Evolutionary conservation across 2,329 filamentous ascomycete species (phyloP).

Genomic region (Coniochaeta pulveracea): DNA sequence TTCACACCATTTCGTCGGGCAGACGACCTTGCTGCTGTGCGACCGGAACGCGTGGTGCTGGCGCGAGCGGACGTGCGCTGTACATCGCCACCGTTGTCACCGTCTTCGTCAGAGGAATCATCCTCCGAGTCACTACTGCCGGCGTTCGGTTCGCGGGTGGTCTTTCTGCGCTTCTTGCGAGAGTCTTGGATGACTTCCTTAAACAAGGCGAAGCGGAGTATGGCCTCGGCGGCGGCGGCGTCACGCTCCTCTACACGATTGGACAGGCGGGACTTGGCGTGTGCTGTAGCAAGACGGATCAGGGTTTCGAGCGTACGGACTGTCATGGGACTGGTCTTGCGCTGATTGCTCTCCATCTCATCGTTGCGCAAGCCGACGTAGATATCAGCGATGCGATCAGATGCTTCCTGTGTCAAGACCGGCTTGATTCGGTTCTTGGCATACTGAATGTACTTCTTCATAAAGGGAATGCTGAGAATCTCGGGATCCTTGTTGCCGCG

Average conservation of each 20-base stretch:
- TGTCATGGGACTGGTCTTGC: constrained; percentile 88
- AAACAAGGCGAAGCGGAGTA: constrained; percentile 90
- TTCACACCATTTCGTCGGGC: constrained; percentile 18
- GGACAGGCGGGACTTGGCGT: constrained; percentile 85
- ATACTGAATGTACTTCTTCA: constrained; percentile 99
- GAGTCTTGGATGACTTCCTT: constrained; percentile 81
- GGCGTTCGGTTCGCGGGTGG: constrained; percentile 43
- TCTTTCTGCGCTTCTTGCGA: constrained; percentile 71
- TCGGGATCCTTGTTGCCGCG: constrained; percentile 69
- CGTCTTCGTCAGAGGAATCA: constrained; percentile 48
- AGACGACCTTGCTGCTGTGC: constrained; percentile 14
- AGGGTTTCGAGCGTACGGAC: constrained; percentile 94
- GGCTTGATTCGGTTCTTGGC: constrained; percentile 88
- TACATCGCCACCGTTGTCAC: constrained; percentile 41
- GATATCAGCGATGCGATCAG: constrained; percentile 80
- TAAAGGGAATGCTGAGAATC: constrained; percentile 90
- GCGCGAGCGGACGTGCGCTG: constrained; percentile 16
- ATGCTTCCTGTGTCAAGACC: constrained; percentile 78
- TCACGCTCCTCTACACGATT: constrained; percentile 83
- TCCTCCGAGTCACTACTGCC: constrained; percentile 40
- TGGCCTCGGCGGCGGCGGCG: constrained; percentile 75
- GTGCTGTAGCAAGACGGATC: constrained; percentile 94
- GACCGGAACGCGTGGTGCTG: constrained; percentile 11
- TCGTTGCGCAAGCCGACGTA: constrained; percentile 93
- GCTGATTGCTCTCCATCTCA: constrained; percentile 87